phyloP scores from a whole-genome alignment of 805 yeast genomes.

The Schwanniomyces sp. region DNA sequence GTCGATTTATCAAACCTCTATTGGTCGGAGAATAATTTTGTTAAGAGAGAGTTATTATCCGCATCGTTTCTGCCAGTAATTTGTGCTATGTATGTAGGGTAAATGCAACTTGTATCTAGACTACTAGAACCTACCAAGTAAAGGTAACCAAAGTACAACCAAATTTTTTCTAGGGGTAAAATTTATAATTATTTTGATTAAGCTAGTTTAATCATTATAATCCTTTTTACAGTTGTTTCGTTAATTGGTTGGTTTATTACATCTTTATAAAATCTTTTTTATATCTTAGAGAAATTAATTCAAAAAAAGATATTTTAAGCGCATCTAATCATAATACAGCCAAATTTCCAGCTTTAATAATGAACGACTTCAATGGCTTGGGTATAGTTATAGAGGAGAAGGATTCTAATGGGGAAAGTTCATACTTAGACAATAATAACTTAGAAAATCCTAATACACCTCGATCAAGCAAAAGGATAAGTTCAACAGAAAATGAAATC shows the following conservation, averaged over 20 bases:
- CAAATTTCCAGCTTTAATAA: background rate
- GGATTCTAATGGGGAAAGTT: slow-evolving; percentile 6
- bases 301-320: background rate
- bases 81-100: background rate
- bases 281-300: background rate
- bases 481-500: slow-evolving; percentile 11
- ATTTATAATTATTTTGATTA: background rate
- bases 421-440: background rate
- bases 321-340: background rate
- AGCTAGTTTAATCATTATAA: background rate
- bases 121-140: background rate
- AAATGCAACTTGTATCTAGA: background rate
- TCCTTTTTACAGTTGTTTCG: background rate
- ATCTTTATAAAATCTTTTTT: background rate
- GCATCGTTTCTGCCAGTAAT: background rate
- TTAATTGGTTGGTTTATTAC: background rate
- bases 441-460: background rate
- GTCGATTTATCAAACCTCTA: background rate
- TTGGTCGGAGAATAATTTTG: background rate
- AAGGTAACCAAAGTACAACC: background rate
- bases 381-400: slow-evolving; percentile 34
- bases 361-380: slow-evolving; percentile 19
- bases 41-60: background rate
- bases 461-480: background rate
- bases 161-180: background rate